phyloP scores from a whole-genome alignment of 2,329 filamentous ascomycete genomes.

The Pyrenophora teres region DNA sequence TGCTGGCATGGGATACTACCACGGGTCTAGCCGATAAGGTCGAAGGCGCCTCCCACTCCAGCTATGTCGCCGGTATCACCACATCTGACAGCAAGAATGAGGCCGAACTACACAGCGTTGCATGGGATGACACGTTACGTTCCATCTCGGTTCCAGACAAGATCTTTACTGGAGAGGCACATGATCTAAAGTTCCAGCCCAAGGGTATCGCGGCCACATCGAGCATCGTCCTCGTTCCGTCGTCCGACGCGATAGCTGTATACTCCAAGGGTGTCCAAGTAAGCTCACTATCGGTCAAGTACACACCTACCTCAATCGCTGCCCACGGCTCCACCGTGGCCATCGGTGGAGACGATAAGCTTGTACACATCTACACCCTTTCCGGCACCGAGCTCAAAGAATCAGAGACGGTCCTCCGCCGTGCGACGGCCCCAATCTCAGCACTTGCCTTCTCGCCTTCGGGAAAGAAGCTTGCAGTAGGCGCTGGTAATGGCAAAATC shows the following conservation, averaged over 20 bases:
- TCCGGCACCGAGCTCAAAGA: slow-evolving; percentile 62
- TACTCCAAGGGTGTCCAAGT: slow-evolving; percentile 64
- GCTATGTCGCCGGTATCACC: slow-evolving; percentile 80
- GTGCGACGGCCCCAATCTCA: slow-evolving; percentile 73
- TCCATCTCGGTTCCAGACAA: slow-evolving; percentile 74
- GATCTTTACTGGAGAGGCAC: slow-evolving; percentile 72
- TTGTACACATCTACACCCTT: slow-evolving; percentile 73
- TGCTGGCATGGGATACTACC: slow-evolving; percentile 80
- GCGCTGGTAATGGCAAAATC: slow-evolving; percentile 85
- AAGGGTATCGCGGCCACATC: slow-evolving; percentile 69
- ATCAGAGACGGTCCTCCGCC: slow-evolving; percentile 62
- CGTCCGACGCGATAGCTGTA: slow-evolving; percentile 62
- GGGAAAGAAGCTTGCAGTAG: slow-evolving; percentile 78
- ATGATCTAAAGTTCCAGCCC: slow-evolving; percentile 77
- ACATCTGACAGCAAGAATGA: slow-evolving; percentile 46
- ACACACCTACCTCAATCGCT: slow-evolving; percentile 72
- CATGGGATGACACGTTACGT: slow-evolving; percentile 91
- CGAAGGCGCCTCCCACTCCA: slow-evolving; percentile 81
- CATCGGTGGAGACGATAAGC: slow-evolving; percentile 75
- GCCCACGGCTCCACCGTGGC: slow-evolving; percentile 71
- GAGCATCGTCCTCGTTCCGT: slow-evolving; percentile 57
- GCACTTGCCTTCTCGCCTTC: slow-evolving; percentile 80
- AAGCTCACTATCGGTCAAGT: slow-evolving; percentile 65
- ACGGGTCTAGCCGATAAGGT: slow-evolving; percentile 71
- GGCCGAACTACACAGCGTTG: slow-evolving; percentile 75